These are phyloP conservation scores for Pontederia paniculata DNA, from an alignment of 176 grass and related monocot species.

Conservation along the genomic window DNA sequence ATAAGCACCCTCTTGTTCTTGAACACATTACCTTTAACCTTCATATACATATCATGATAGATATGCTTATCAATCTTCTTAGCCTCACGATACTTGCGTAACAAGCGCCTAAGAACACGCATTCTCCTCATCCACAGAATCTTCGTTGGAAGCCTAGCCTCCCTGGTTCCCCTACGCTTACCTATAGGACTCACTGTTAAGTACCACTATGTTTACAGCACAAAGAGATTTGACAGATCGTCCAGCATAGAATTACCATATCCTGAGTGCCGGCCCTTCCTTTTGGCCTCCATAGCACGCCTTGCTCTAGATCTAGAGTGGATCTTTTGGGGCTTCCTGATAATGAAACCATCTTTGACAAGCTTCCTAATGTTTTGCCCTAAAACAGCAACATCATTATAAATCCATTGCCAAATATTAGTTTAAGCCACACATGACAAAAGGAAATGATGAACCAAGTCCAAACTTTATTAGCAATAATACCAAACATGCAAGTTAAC, in stretches of 20 bases:
- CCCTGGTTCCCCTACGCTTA: neutral
- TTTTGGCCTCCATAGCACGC: neutral
- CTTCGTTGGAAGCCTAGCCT: neutral
- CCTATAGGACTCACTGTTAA: neutral
- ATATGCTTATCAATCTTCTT: slow-evolving; percentile 12
- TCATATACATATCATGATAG: slow-evolving; percentile 5
- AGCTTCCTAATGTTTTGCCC: slow-evolving; percentile 3
- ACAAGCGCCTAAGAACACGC: neutral
- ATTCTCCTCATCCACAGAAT: slow-evolving; percentile 1
- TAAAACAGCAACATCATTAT: neutral
- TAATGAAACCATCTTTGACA: neutral
- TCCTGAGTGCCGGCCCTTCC: slow-evolving; percentile 3
- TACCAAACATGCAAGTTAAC: no score
- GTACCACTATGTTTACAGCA: no score
- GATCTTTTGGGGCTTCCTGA: neutral
- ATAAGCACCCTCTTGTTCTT: slow-evolving; percentile 1
- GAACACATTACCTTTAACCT: slow-evolving; percentile 5
- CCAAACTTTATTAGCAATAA: no score
- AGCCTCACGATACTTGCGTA: neutral
- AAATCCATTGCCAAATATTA: no score
- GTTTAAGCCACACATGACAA: no score
- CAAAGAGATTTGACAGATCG: neutral
- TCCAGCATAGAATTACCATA: neutral
- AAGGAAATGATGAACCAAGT: no score
- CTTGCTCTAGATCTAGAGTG: neutral